Evolutionary conservation across 768 basidiomycete species (phyloP).

Genomic region (Suillus occidentalis): DNA sequence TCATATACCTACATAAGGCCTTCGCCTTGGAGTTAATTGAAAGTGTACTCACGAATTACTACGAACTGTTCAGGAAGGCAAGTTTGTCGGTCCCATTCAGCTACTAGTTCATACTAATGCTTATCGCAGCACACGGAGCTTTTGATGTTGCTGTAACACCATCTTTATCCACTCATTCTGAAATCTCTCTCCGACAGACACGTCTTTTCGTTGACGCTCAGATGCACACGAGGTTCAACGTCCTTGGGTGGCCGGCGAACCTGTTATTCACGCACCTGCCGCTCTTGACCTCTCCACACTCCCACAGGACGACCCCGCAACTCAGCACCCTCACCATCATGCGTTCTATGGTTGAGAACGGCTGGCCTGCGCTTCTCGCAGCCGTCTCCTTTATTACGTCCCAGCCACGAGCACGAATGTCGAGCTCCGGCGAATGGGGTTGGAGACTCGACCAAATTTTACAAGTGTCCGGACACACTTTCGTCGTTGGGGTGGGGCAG

Average conservation of each 20-base stretch:
- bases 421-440: slow-evolving; percentile 84
- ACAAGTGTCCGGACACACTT: slow-evolving; percentile 87
- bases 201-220: slow-evolving; percentile 82
- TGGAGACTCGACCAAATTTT: slow-evolving; percentile 90
- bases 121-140: slow-evolving; percentile 70
- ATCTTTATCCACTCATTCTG: slow-evolving; percentile 87
- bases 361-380: slow-evolving; percentile 92
- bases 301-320: slow-evolving; percentile 51
- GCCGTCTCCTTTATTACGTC: slow-evolving; percentile 77
- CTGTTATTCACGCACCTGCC: slow-evolving; percentile 68
- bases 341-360: slow-evolving; percentile 77
- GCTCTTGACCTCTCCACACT: slow-evolving; percentile 64
- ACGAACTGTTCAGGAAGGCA: slow-evolving; percentile 81
- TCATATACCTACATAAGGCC: slow-evolving; percentile 72
- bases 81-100: slow-evolving; percentile 12
- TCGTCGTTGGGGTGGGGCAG: slow-evolving; percentile 90
- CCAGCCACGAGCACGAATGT: slow-evolving; percentile 50
- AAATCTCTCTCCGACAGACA: slow-evolving; percentile 82
- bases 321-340: slow-evolving; percentile 61
- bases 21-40: slow-evolving; percentile 97
- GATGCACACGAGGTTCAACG: slow-evolving; percentile 80
- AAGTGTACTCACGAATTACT: slow-evolving; percentile 92
- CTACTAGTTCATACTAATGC: slow-evolving; percentile 6
- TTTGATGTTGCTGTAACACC: slow-evolving; percentile 81
- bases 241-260: slow-evolving; percentile 60